Evolutionary conservation across 2,329 filamentous ascomycete genomes (phyloP).

Genomic region (Epicoccum nigrum): DNA sequence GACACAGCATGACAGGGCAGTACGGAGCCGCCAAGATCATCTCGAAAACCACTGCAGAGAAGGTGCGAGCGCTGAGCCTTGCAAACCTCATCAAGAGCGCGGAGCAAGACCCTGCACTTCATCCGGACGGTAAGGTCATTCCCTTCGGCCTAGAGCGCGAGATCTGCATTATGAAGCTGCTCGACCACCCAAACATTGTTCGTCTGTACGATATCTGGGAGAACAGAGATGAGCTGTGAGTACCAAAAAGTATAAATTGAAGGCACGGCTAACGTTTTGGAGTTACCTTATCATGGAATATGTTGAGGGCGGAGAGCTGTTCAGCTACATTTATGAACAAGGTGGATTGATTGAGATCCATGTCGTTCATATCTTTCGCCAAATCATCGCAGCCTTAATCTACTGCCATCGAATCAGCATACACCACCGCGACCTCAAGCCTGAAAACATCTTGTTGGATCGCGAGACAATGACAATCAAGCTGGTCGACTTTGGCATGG

Average conservation of each 20-base stretch:
- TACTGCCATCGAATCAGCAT: constrained; percentile 96
- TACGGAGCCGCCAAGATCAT: constrained; percentile 95
- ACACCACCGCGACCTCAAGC: constrained; percentile 94
- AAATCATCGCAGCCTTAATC: constrained; percentile 88
- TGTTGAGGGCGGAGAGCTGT: constrained; percentile 82
- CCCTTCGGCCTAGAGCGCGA: constrained; percentile 92
- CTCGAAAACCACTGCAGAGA: constrained; percentile 75
- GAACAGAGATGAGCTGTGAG: constrained; percentile 91
- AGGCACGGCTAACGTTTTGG: constrained; percentile 23
- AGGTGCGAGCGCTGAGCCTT: constrained; percentile 84
- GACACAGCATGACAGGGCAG: constrained; percentile 78
- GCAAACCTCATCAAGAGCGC: constrained; percentile 80
- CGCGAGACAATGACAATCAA: constrained; percentile 75
- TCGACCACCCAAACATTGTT: constrained; percentile 94
- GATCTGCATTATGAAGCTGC: constrained; percentile 94
- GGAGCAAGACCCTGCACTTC: constrained; percentile 59
- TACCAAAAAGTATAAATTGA: background rate
- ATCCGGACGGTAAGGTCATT: constrained; percentile 69
- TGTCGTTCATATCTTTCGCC: constrained; percentile 83
- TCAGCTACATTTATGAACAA: constrained; percentile 78
- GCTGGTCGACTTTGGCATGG: constrained; percentile 98
- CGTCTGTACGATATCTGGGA: constrained; percentile 97
- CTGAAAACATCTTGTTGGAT: constrained; percentile 93
- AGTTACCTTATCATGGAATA: constrained; percentile 96
- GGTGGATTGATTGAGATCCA: constrained; percentile 80